Conservation (phyloP, 768 basidiomycete species). For the Pisolithus orientalis region DNA sequence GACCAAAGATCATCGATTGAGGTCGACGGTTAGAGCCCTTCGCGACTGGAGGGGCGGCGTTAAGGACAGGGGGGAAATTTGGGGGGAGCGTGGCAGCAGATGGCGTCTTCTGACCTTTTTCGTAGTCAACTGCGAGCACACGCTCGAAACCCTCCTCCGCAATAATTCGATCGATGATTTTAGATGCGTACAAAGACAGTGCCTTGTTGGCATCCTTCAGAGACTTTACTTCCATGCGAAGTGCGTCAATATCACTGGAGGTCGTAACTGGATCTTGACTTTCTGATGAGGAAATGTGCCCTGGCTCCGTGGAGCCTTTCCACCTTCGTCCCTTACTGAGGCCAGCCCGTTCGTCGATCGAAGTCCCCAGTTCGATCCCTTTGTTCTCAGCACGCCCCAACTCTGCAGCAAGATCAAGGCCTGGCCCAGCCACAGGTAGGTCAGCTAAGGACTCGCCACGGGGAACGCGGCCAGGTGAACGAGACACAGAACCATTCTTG, state of each 20-base stretch:
- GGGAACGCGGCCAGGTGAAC: constrained; percentile 36
- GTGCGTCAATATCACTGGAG: constrained; percentile 60
- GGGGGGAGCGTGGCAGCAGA: constrained; percentile 31
- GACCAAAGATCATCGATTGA: constrained; percentile 52
- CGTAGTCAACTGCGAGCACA: constrained; percentile 90
- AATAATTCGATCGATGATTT: constrained; percentile 97
- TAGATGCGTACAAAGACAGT: constrained; percentile 89
- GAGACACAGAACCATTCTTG: constrained; percentile 47
- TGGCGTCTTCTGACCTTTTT: constrained; percentile 49
- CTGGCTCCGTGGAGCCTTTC: constrained; percentile 24
- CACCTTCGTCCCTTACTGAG: constrained; percentile 44
- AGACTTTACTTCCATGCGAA: constrained; percentile 83
- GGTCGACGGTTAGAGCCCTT: constrained; percentile 44
- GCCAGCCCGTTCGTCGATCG: constrained; percentile 44
- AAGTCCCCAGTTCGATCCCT: constrained; percentile 58
- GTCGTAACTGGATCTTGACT: constrained; percentile 40
- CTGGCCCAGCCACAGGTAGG: constrained; percentile 82
- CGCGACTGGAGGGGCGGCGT: not conserved
- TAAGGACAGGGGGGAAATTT: constrained; percentile 10
- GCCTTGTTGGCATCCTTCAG: constrained; percentile 96
- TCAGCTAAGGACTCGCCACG: constrained; percentile 81
- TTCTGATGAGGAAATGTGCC: constrained; percentile 29
- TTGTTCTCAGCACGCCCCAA: constrained; percentile 89
- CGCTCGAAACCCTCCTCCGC: constrained; percentile 96
- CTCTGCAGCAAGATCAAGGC: constrained; percentile 86